Conservation (phyloP, 768 basidiomycete genomes). For the Cystoderma amianthinum region DNA sequence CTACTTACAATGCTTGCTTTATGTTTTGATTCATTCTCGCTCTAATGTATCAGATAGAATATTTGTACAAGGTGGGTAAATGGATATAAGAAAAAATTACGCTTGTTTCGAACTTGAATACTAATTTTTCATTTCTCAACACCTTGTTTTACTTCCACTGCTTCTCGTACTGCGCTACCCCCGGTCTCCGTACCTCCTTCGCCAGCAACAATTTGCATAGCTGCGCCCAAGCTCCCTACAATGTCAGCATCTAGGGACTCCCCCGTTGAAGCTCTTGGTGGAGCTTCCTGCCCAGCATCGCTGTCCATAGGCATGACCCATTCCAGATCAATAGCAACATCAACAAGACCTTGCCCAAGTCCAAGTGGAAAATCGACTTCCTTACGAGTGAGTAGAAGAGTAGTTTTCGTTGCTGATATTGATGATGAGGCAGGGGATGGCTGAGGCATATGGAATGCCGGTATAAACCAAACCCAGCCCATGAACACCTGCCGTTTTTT, state of each 20-base stretch:
- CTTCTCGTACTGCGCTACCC: slow-evolving; percentile 9
- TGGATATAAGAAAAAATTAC: too few relatives aligned
- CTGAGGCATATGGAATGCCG: slow-evolving; percentile 70
- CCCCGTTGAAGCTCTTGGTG: slow-evolving; percentile 13
- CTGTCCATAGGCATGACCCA: slow-evolving; percentile 21
- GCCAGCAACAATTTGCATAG: slow-evolving; percentile 17
- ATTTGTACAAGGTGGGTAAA: too few relatives aligned
- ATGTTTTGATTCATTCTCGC: too few relatives aligned
- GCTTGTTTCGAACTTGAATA: too few relatives aligned
- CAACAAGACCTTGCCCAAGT: slow-evolving; percentile 57
- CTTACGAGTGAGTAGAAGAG: slow-evolving; percentile 42
- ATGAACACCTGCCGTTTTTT: slow-evolving; percentile 63
- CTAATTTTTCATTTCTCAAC: too few relatives aligned
- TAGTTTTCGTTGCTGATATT: slow-evolving; percentile 17
- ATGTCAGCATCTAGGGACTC: slow-evolving; percentile 15
- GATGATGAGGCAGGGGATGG: slow-evolving; percentile 22
- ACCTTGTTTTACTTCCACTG: slow-evolving; percentile 25
- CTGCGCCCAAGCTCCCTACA: slow-evolving; percentile 20
- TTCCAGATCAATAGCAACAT: slow-evolving; percentile 59
- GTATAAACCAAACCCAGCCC: slow-evolving; percentile 86
- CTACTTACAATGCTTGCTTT: too few relatives aligned
- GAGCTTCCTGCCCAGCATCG: slow-evolving; percentile 14
- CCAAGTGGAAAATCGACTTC: slow-evolving; percentile 79
- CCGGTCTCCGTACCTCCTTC: slow-evolving; percentile 8
- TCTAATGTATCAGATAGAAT: too few relatives aligned